Evolutionary conservation across 2,329 filamentous ascomycete species (phyloP), one percentile per base, ranked within the genome.

Genomic region (Endothia cerciana): DNA sequence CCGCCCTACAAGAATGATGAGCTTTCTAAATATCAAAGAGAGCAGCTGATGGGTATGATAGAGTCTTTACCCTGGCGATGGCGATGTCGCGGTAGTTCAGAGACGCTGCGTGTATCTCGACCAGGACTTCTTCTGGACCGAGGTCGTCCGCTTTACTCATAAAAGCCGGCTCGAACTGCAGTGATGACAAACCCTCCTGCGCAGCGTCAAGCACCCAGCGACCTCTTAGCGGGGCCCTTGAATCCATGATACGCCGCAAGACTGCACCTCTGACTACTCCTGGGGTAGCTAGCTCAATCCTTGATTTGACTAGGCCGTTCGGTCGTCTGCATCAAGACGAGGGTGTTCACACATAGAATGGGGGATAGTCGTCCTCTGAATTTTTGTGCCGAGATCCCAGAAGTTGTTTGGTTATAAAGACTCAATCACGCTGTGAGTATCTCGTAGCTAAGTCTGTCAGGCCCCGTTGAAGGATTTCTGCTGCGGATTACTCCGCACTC

Each of bases 81-180:
- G 78, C 75, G 10, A 84, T 70, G 40, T 84, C 82, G 30, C 82
- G 76, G 66, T 83, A 83, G 67, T 84, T 84, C 60, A 85, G 72
- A 15, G 80, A 81, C 0, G 79, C 82, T 4, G 78, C 82, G n/a
- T 80, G 72, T 1, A 84, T 77, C 73, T 87, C 86, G 70, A 90
- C 85, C 4, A 90, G 77, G 4, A 89, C 86, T 57, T 89, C 86
- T 62, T 83, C 80, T 55, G 87, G 82, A 2, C 83, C 85, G 1
- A 88, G 70, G 64, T 83, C 74, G 17, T 66, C 40, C n/a, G 49
- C 58, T 8, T 57, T 51, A 6, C 41, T 63, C 41, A 60, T 47
- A 13, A 56, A 17, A 38, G 8, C 30, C 3, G 47, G 40, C 25
- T 66, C 56, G 36, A 49, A 60, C 5, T 30, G 56, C 2, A 66